These are phyloP conservation scores for Hamamelis virginiana DNA, from an alignment of 164 flowering plant genomes.

Conservation along the genomic window DNA sequence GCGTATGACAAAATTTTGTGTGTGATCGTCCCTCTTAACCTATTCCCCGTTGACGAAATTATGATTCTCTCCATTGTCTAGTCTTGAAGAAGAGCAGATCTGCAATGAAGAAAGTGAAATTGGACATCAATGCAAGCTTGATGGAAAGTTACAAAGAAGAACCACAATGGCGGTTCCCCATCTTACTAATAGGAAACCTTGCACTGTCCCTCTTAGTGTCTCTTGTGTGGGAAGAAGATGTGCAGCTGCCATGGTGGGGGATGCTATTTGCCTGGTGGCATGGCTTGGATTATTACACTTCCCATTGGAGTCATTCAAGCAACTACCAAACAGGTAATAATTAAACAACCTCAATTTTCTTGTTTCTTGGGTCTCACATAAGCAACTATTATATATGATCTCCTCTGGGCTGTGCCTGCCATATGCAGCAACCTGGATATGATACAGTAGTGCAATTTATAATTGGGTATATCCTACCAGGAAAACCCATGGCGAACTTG, in stretches of 20 bases:
- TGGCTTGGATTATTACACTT: slow-evolving; percentile 81
- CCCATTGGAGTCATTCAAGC: slow-evolving; percentile 98
- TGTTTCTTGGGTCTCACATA: not conserved
- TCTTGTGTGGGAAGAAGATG: slow-evolving; percentile 67
- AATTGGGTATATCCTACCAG: slow-evolving; percentile 77
- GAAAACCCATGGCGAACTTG: slow-evolving; percentile 89
- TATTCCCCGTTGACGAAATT: not conserved
- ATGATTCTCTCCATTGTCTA: slow-evolving; percentile 19
- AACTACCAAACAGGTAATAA: slow-evolving; percentile 97
- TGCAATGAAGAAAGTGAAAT: slow-evolving; percentile 57
- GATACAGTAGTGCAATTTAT: slow-evolving; percentile 96
- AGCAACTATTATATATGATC: not conserved
- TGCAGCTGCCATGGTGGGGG: slow-evolving; percentile 96
- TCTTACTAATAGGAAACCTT: slow-evolving; percentile 54
- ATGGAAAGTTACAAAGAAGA: slow-evolving; percentile 65
- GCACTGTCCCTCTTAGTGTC: slow-evolving; percentile 62
- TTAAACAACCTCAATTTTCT: slow-evolving; percentile 12
- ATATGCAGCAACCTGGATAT: slow-evolving; percentile 96
- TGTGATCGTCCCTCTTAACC: not conserved
- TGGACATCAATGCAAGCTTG: slow-evolving; percentile 73
- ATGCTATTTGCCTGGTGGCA: slow-evolving; percentile 75
- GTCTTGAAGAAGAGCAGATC: slow-evolving; percentile 74
- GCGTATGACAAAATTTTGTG: too few relatives aligned
- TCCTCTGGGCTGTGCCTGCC: not conserved
- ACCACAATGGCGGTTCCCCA: slow-evolving; percentile 82